Base-by-base conservation (phyloP, 208 protist species). In the Trypanosoma grayi region DNA sequence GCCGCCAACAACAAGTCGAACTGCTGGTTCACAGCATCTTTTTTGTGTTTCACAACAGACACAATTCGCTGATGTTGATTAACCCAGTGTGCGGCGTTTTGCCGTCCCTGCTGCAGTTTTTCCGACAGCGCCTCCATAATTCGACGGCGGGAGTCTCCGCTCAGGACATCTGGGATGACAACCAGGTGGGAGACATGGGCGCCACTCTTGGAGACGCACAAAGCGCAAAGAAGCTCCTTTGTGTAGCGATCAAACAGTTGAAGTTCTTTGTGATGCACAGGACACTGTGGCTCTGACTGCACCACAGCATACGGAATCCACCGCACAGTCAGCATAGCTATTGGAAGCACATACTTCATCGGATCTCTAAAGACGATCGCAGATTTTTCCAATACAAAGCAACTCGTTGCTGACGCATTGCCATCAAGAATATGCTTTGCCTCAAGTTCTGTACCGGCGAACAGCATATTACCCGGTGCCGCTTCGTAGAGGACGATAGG, bases 381-480 rank as follows among this genome's bases (percentile, higher is more conserved):
- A 25, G 84, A 92, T 59, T 65, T 63, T 18, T 71, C 67, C 1
- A 87, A 45, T 36, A 92, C 71, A 61, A 90, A 94, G 75, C 88
- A 94, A 75, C 88, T 94, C 27, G 68, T 84, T 9, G 66, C 54
- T 8, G 30, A 53, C 2, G 25, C 20, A 44, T 75, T 76, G 22
- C 37, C 72, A 14, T 81, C 77, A 25, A 92, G 66, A 48, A 90
- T 52, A 36, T 77, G 79, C 22, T 67, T 64, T 0, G 73, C 84
- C 16, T 90, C 85, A 13, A 85, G 72, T 57, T 90, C 85, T 0
- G 77, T 89, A n/a, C 81, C 77, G 9, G 85, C 82, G 54, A 94
- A 94, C 9, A 92, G 39, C 88, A 94, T 94, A 54, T 85, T 90
- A 18, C 83, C 84, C n/a, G 85, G 85, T 4, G 81, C 77, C 10